These are phyloP conservation scores for Vicia faba DNA, from an alignment of 306 rosid genomes.

Conservation along the genomic window DNA sequence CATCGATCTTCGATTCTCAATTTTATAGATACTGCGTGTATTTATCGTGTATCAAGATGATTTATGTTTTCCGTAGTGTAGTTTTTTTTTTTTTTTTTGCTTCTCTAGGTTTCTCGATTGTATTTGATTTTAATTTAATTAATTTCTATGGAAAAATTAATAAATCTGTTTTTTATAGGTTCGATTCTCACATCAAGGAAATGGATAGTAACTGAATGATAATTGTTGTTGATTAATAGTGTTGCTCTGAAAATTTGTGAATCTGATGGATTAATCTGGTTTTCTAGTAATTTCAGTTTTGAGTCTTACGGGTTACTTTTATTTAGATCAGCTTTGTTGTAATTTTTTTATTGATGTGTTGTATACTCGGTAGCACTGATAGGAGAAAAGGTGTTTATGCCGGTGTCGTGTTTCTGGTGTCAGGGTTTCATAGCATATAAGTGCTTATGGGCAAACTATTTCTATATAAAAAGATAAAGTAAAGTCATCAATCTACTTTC, in stretches of 20 bases:
- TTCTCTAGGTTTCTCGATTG: slow-evolving; percentile 19
- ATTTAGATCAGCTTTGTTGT: slow-evolving; percentile 12
- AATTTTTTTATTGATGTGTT: background rate
- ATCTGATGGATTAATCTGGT: background rate
- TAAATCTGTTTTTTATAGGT: background rate
- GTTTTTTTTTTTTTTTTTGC: background rate
- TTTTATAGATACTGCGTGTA: background rate
- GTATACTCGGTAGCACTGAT: too few relatives aligned
- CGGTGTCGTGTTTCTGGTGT: too few relatives aligned
- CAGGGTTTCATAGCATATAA: too few relatives aligned
- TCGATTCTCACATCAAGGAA: background rate
- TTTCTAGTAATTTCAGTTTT: background rate
- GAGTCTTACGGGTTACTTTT: background rate
- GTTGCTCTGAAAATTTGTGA: slow-evolving; percentile 12
- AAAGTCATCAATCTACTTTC: too few relatives aligned
- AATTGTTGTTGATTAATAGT: background rate
- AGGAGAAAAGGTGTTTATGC: too few relatives aligned
- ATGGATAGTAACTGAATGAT: background rate
- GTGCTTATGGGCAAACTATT: too few relatives aligned
- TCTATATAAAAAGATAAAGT: too few relatives aligned
- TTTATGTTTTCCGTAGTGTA: background rate
- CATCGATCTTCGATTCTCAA: slow-evolving; percentile 22
- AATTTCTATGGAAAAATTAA: background rate
- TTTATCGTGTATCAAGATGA: background rate
- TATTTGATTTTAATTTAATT: background rate